Conservation (phyloP, 345 rosid genomes). For the Lepidium africanum region DNA sequence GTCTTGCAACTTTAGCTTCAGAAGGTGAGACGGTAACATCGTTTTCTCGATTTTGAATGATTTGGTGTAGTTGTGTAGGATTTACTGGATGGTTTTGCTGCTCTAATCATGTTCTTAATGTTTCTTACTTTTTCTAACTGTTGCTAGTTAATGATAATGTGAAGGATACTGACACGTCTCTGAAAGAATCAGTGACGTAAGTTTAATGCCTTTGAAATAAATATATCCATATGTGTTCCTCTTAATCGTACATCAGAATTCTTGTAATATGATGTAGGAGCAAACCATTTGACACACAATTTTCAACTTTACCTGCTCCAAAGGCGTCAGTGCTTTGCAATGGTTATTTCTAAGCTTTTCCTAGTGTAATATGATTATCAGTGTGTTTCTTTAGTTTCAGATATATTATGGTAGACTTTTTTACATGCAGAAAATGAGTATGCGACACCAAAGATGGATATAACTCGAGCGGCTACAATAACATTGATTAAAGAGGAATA, state of each 20-base stretch:
- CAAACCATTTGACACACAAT: slow-evolving; percentile 21
- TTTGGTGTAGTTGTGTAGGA: not conserved
- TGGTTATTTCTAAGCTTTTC: slow-evolving; percentile 34
- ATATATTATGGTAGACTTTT: not conserved
- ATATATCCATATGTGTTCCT: not conserved
- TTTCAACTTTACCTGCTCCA: slow-evolving; percentile 9
- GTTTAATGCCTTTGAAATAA: slow-evolving; percentile 16
- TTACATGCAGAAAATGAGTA: slow-evolving; percentile 22
- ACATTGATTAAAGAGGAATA: slow-evolving; percentile 47
- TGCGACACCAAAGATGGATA: slow-evolving; percentile 14
- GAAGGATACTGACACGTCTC: slow-evolving; percentile 19
- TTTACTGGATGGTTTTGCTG: not conserved
- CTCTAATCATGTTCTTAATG: not conserved
- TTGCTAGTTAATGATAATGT: slow-evolving; percentile 32
- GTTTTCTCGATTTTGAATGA: not conserved
- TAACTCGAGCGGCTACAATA: slow-evolving; percentile 24
- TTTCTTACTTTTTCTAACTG: not conserved
- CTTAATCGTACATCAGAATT: not conserved
- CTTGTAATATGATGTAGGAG: slow-evolving; percentile 22
- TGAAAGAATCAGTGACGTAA: slow-evolving; percentile 36
- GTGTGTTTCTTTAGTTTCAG: not conserved
- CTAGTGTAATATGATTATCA: not conserved
- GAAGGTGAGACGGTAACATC: slow-evolving; percentile 26
- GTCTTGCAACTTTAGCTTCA: slow-evolving; percentile 75
- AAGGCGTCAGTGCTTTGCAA: slow-evolving; percentile 12